Base-by-base conservation (phyloP, 441 rosid species). In the Jatropha podagrica region DNA sequence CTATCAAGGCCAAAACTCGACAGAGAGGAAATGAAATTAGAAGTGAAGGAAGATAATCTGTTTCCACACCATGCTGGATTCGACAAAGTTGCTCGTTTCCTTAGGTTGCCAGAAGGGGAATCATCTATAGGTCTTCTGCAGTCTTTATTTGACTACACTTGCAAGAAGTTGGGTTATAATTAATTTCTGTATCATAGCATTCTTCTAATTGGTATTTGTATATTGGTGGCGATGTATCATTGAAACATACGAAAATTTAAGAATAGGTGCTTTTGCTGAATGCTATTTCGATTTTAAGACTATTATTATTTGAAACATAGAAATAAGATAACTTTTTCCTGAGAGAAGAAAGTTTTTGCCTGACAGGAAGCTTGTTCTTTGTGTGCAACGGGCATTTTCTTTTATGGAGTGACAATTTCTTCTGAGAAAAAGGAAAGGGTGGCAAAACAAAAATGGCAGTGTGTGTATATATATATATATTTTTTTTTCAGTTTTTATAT, bases 51-150 rank as follows among this genome's bases (percentile, higher is more conserved):
- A 62, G 87, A 72, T 65, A 75, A 78, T 44, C 51, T 85, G 51
- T 74, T 71, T 37, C 65, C 67, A 62, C 86, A 85, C 58, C 90
- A 90, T 70, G 82, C 83, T 0, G 91, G 88, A 61, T 95, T 87
- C 71, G 76, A 86, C 4, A 84, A 81, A 82, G 91, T 91, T 41
- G 93, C 99, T 67, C 87, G 91, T 38, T 89, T 86, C 59, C 83
- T 91, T 18, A 89, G 76, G 76, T 62, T 91, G 83, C 91, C 94
- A 0, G 81, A 79, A 64, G 86, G 83, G 79, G 74, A 78, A 48
- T 75, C 71, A 27, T 44, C 86, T 0, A 80, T 81, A 76, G 75
- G 95, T 46, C 48, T 87, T 48, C 73, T 86, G n/a, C 92, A 92
- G 80, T 74, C 84, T 8, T 32, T 88, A 76, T 90, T 82, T 52